Percentiles rank a stretch among this genome's conserved stretches.
Evolutionary conservation across 225 moss, liverwort and hornwort species (phyloP).

Genomic region (Physcomitrium patens): DNA sequence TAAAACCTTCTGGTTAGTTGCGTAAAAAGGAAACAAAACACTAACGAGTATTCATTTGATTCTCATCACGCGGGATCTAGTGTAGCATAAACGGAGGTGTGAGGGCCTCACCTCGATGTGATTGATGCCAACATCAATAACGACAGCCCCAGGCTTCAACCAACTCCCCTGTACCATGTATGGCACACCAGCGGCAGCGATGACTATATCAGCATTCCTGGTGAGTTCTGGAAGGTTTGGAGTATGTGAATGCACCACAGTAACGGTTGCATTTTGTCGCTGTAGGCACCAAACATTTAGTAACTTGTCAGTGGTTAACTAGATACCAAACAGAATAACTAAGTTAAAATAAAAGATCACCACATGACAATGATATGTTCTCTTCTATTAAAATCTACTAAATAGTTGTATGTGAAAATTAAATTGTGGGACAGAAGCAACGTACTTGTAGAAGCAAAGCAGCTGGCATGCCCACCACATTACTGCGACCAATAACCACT

Average conservation of each 20-base stretch:
- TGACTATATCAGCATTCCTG: conserved; percentile 76
- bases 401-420: too few species aligned
- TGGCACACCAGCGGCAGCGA: conserved; percentile 84
- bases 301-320: conserved; percentile 16
- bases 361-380: background rate
- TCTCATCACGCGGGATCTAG: background rate
- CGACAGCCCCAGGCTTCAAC: conserved; percentile 94
- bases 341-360: background rate
- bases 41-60: too few species aligned
- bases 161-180: conserved; percentile 84
- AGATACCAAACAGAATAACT: background rate
- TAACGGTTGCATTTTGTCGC: conserved; percentile 92
- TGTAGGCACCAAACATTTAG: conserved; percentile 24
- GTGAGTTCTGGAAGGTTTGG: conserved; percentile 87
- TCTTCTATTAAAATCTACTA: background rate
- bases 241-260: conserved; percentile 85
- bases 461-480: conserved; percentile 91
- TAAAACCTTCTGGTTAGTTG: too few species aligned
- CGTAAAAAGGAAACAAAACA: too few species aligned
- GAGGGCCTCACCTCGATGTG: conserved; percentile 65
- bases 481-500: conserved; percentile 91
- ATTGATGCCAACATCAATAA: conserved; percentile 93
- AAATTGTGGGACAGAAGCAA: background rate
- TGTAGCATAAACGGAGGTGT: background rate
- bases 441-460: conserved; percentile 88